A percentile compares a stretch with the other conserved stretches of the same genome.
Conservation (phyloP, 768 basidiomycete species). For the Amylocystis lapponica region DNA sequence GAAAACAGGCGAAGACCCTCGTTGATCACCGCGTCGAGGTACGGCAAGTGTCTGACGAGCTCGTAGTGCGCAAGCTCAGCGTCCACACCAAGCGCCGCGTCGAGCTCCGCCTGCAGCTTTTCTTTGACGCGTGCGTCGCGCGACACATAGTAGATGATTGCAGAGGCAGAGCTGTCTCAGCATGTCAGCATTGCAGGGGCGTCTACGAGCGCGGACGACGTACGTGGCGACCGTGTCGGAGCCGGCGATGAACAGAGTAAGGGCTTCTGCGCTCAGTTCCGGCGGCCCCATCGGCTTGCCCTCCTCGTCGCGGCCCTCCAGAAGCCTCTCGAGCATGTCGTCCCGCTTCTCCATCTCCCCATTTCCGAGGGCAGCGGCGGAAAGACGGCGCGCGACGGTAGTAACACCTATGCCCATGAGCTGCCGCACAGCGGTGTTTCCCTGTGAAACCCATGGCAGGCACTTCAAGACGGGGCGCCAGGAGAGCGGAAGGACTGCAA, state of each 20-base stretch:
- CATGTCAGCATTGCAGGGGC: neutral
- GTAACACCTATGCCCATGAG: conserved; percentile 4
- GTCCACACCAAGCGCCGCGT: conserved; percentile 2
- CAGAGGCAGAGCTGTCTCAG: conserved; percentile 1
- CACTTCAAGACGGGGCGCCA: neutral
- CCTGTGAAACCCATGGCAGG: neutral
- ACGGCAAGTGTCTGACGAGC: conserved; percentile 2
- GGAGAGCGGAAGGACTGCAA: conserved; percentile 3
- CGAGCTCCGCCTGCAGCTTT: conserved; percentile 8
- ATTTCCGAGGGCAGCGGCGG: too few relatives aligned
- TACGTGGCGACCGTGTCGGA: conserved; percentile 13
- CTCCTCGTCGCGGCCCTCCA: conserved; percentile 9
- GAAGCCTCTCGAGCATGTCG: conserved; percentile 10
- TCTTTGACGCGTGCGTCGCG: conserved; percentile 1
- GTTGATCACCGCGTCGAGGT: conserved; percentile 26
- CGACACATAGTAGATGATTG: conserved; percentile 2
- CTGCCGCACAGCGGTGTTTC: neutral
- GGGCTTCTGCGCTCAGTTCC: conserved; percentile 10
- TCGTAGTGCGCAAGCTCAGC: conserved; percentile 1
- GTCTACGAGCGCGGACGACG: neutral
- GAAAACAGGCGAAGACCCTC: conserved; percentile 27
- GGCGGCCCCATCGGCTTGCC: conserved; percentile 7
- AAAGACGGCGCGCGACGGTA: conserved; percentile 6
- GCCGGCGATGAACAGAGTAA: conserved; percentile 10
- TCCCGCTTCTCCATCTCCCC: neutral